Conservation (phyloP, 805 yeast species). For the Pichia ethanolica region DNA sequence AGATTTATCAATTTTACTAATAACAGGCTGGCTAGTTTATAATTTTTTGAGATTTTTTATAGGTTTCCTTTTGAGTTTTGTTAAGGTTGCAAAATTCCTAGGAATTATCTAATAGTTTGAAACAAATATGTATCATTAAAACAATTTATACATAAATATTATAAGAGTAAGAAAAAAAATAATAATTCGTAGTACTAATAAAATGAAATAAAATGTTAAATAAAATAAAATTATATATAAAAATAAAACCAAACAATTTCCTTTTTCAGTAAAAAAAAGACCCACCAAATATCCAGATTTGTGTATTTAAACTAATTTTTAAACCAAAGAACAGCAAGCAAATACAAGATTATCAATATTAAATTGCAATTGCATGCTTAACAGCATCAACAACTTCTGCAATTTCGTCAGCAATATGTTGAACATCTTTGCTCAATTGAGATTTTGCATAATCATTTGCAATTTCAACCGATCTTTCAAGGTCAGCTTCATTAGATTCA, state of each 20-base stretch:
- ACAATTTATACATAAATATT: not conserved
- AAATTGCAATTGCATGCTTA: constrained; percentile 6
- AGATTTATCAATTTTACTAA: not conserved
- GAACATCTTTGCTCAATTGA: constrained; percentile 19
- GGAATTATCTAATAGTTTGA: not conserved
- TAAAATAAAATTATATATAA: not conserved
- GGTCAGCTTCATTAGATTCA: constrained; percentile 11
- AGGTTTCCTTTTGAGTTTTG: not conserved
- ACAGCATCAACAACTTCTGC: constrained; percentile 16
- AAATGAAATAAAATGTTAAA: not conserved
- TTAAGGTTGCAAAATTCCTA: not conserved
- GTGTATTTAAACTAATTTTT: not conserved
- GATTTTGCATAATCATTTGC: constrained; percentile 16
- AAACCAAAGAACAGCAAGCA: not conserved
- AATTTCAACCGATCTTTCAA: constrained; percentile 16
- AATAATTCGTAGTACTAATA: too few relatives aligned
- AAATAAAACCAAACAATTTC: not conserved
- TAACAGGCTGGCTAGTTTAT: not conserved
- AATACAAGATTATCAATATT: not conserved
- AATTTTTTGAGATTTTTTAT: not conserved
- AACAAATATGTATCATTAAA: too few relatives aligned
- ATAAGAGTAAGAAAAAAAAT: too few relatives aligned
- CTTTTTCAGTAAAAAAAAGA: not conserved
- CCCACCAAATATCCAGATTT: constrained; percentile 4
- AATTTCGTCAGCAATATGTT: constrained; percentile 16